A percentile compares a stretch with the other conserved stretches of the same genome.
Conservation (phyloP, 2,329 filamentous ascomycete species). For the Remersonia thermophila region DNA sequence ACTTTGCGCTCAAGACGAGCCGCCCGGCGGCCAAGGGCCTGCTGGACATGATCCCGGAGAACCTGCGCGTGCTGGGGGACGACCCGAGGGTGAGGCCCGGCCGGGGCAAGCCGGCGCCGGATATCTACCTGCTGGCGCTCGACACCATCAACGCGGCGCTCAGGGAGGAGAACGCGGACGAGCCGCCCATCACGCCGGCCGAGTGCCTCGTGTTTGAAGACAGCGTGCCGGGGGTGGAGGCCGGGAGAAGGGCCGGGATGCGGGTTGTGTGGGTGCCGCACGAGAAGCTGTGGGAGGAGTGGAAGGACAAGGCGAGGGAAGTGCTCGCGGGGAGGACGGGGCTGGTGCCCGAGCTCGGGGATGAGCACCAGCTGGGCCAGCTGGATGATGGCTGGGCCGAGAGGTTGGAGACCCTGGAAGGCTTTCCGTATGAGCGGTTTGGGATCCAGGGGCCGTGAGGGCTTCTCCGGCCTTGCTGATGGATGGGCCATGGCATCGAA, state of each 20-base stretch:
- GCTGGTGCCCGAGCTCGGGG: constrained; percentile 31
- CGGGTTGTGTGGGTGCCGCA: constrained; percentile 86
- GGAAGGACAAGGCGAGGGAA: constrained; percentile 59
- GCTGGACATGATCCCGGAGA: constrained; percentile 50
- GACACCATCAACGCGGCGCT: constrained; percentile 68
- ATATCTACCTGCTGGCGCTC: constrained; percentile 82
- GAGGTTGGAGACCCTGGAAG: constrained; percentile 34
- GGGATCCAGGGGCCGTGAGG: constrained; percentile 28
- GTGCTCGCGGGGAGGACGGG: constrained; percentile 74
- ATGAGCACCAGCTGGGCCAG: constrained; percentile 42
- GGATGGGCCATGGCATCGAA: too few species aligned
- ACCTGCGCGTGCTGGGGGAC: constrained; percentile 69
- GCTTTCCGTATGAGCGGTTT: constrained; percentile 46
- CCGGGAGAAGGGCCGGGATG: constrained; percentile 84
- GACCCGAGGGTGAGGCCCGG: constrained; percentile 63
- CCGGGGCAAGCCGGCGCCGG: constrained; percentile 78
- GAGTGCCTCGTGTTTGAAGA: constrained; percentile 96
- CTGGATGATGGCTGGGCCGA: constrained; percentile 47
- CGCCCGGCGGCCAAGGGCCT: constrained; percentile 38
- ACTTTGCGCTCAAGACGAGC: constrained; percentile 63
- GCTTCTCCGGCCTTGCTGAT: too few species aligned
- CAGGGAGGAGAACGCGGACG: constrained; percentile 21
- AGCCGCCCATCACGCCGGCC: constrained; percentile 55
- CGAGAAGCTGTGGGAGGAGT: constrained; percentile 60
- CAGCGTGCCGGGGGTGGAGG: constrained; percentile 81